These are phyloP conservation scores for Penicillium lividum DNA, from an alignment of 495 filamentous ascomycete species.

Conservation along the genomic window DNA sequence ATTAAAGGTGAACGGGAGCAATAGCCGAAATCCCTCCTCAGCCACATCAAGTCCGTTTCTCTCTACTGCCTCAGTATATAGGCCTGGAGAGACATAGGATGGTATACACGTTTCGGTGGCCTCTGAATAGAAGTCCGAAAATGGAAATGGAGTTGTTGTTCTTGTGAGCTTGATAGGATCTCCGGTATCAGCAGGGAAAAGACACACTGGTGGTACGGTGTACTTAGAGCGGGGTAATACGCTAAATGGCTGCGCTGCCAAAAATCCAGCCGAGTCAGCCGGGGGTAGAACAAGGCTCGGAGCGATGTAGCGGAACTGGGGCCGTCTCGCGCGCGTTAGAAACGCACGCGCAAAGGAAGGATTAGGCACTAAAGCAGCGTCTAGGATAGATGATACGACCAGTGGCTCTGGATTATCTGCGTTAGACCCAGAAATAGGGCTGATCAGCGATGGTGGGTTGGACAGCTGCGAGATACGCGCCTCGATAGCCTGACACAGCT, in stretches of 20 bases:
- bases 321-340: slow-evolving; percentile 13
- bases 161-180: slow-evolving; percentile 20
- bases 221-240: slow-evolving; percentile 15
- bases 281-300: slow-evolving; percentile 18
- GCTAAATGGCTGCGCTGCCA: slow-evolving; percentile 12
- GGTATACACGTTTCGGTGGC: slow-evolving; percentile 12
- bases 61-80: slow-evolving; percentile 19
- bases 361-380: slow-evolving; percentile 15
- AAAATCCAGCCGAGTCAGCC: slow-evolving; percentile 12
- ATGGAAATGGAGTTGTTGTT: slow-evolving; percentile 15
- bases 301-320: slow-evolving; percentile 18
- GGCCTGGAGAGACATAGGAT: slow-evolving; percentile 18
- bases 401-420: slow-evolving; percentile 12
- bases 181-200: slow-evolving; percentile 18
- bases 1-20: slow-evolving; percentile 22
- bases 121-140: slow-evolving; percentile 11
- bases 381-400: slow-evolving; percentile 14
- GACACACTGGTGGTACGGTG: slow-evolving; percentile 17
- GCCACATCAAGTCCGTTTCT: slow-evolving; percentile 13
- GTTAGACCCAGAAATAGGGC: slow-evolving; percentile 2
- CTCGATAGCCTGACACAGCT: slow-evolving; percentile 14
- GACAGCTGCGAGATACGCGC: slow-evolving; percentile 15
- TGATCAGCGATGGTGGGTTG: slow-evolving; percentile 8
- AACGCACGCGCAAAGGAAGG: slow-evolving; percentile 18
- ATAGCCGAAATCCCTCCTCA: slow-evolving; percentile 24